Evolutionary conservation across 768 basidiomycete species (phyloP).

Genomic region (Psilocybe cubensis): DNA sequence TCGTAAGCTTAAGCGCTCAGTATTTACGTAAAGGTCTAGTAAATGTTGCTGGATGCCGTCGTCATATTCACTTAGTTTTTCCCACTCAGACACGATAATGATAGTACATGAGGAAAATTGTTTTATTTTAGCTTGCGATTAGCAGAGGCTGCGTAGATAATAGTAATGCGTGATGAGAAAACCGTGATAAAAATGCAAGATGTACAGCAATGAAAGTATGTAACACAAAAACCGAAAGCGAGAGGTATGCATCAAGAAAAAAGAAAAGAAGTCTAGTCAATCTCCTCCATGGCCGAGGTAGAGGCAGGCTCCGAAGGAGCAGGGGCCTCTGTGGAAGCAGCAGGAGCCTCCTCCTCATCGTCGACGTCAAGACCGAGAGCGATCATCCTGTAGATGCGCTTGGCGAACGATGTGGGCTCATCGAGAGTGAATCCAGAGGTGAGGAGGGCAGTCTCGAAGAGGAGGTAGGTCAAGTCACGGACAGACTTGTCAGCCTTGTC

Average conservation of each 20-base stretch:
- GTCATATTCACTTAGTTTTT: too few species aligned
- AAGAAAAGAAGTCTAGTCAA: slow-evolving; percentile 57
- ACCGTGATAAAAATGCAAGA: slow-evolving; percentile 29
- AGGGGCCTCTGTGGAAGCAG: slow-evolving; percentile 52
- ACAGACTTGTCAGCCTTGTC: slow-evolving; percentile 99
- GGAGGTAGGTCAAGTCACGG: slow-evolving; percentile 91
- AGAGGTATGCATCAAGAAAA: slow-evolving; percentile 6
- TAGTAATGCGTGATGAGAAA: slow-evolving; percentile 17
- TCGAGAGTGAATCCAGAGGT: slow-evolving; percentile 96
- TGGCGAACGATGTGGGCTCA: slow-evolving; percentile 92
- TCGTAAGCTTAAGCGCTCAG: too few species aligned
- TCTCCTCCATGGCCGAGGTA: slow-evolving; percentile 96
- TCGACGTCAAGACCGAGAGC: slow-evolving; percentile 89
- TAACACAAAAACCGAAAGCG: slow-evolving; percentile 18
- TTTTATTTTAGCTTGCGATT: slow-evolving; percentile 20
- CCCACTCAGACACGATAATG: background rate
- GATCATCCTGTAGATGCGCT: slow-evolving; percentile 98
- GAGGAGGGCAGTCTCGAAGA: slow-evolving; percentile 96
- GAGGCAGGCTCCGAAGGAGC: slow-evolving; percentile 61
- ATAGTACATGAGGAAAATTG: background rate
- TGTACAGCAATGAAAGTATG: slow-evolving; percentile 31
- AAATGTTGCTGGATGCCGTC: too few species aligned
- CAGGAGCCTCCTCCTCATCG: slow-evolving; percentile 70
- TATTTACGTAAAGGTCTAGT: too few species aligned
- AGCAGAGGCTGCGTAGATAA: slow-evolving; percentile 19